Percentiles rank a stretch among this genome's conserved stretches.
Conservation (phyloP, 352 stramenopile genomes). For the Phytophthora sp. region DNA sequence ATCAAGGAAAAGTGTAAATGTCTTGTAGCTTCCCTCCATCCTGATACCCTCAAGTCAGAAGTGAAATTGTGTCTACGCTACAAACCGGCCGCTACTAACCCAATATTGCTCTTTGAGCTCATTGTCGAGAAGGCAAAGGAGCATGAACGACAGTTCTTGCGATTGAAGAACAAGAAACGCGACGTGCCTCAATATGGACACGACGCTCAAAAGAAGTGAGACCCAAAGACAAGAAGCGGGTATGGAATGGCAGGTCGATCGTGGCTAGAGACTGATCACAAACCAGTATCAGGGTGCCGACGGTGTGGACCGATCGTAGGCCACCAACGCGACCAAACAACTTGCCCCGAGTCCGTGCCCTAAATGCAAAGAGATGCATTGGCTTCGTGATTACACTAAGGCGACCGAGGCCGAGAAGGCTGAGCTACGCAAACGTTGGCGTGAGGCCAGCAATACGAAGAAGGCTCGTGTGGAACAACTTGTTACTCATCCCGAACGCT, state of each 20-base stretch:
- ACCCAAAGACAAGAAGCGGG: background rate
- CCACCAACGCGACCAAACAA: background rate
- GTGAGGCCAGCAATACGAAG: background rate
- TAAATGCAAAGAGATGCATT: conserved; percentile 13
- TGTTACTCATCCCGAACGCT: background rate
- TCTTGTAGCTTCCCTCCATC: background rate
- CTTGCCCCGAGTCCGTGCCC: background rate
- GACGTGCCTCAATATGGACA: background rate
- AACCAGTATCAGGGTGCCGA: too few relatives aligned
- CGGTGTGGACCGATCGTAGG: too few relatives aligned
- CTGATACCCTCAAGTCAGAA: background rate
- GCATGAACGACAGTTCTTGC: background rate
- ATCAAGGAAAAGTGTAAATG: conserved; percentile 7
- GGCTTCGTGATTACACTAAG: background rate
- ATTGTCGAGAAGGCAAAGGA: conserved; percentile 13
- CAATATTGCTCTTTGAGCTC: background rate
- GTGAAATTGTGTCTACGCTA: conserved; percentile 12
- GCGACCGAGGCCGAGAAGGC: conserved; percentile 7
- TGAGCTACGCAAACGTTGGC: background rate
- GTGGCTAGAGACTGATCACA: background rate
- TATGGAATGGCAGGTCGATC: background rate
- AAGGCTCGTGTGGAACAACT: background rate
- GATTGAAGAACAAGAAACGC: background rate
- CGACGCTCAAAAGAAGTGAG: background rate
- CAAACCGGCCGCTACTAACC: background rate